phyloP scores from a whole-genome alignment of 306 rosid genomes.

The Neltuma alba region DNA sequence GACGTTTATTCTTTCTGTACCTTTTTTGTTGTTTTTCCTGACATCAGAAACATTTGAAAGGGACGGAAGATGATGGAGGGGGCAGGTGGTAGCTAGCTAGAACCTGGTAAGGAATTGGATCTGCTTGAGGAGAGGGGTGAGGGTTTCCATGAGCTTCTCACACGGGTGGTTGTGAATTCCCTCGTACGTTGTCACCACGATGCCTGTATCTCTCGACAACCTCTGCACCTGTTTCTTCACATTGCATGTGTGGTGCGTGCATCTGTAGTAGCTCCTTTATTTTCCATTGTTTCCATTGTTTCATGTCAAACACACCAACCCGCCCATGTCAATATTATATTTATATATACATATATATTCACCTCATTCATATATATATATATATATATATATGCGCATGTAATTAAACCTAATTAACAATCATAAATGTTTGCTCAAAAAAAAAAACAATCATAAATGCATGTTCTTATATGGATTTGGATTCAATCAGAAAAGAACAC shows the following conservation, averaged over 20 bases:
- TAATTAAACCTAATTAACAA: not conserved
- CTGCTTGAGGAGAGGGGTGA: slow-evolving; percentile 88
- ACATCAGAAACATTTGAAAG: not conserved
- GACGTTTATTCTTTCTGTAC: not conserved
- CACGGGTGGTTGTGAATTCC: slow-evolving; percentile 95
- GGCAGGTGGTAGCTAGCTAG: slow-evolving; percentile 64
- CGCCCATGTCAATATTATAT: too few species aligned
- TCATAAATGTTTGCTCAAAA: too few species aligned
- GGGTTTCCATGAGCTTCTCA: slow-evolving; percentile 90
- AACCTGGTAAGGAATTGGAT: slow-evolving; percentile 78
- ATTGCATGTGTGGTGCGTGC: slow-evolving; percentile 90
- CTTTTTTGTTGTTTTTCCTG: too few species aligned
- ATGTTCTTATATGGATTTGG: not conserved
- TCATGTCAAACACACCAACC: too few species aligned
- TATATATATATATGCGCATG: too few species aligned
- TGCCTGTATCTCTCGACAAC: slow-evolving; percentile 80
- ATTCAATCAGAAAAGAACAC: not conserved
- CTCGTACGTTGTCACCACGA: slow-evolving; percentile 90
- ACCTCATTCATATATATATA: not conserved
- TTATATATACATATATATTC: too few species aligned
- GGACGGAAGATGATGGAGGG: not conserved
- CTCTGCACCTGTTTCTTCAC: slow-evolving; percentile 97
- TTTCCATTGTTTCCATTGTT: not conserved
- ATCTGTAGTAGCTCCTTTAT: slow-evolving; percentile 95
- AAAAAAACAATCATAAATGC: too few species aligned